These are phyloP conservation scores for Rhytidiadelphus loreus DNA, from an alignment of 225 moss, liverwort and hornwort genomes.

Conservation along the genomic window DNA sequence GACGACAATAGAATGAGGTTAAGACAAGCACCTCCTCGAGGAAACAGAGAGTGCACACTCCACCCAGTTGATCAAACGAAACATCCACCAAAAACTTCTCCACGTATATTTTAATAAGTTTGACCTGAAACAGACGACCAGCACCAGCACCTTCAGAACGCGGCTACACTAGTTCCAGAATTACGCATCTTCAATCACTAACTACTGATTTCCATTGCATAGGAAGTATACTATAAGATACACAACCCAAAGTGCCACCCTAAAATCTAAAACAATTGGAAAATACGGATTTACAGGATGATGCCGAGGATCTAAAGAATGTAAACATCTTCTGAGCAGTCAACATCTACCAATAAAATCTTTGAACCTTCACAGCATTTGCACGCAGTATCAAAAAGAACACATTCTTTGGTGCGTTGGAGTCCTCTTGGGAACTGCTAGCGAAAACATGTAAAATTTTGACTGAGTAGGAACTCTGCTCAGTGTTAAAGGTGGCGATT, in stretches of 20 bases:
- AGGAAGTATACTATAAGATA: not conserved
- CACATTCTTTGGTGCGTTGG: not conserved
- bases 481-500: not conserved
- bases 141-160: not conserved
- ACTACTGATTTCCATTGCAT: not conserved
- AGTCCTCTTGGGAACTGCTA: not conserved
- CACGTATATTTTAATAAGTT: conserved; percentile 81
- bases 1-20: too few species aligned
- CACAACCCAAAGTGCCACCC: not conserved
- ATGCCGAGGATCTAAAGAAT: not conserved
- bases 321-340: not conserved
- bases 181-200: not conserved
- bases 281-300: not conserved
- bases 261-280: not conserved
- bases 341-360: not conserved
- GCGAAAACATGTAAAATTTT: not conserved
- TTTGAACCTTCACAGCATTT: not conserved
- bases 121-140: conserved; percentile 50
- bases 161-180: not conserved
- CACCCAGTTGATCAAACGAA: conserved; percentile 84
- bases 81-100: conserved; percentile 87
- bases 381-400: not conserved
- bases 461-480: not conserved
- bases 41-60: conserved; percentile 67
- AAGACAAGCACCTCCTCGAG: conserved; percentile 65